Percentiles rank a stretch among this genome's conserved stretches.
These are phyloP conservation scores for Leptosphaerulina australis DNA, from an alignment of 2,329 filamentous ascomycete species.

Conservation along the genomic window DNA sequence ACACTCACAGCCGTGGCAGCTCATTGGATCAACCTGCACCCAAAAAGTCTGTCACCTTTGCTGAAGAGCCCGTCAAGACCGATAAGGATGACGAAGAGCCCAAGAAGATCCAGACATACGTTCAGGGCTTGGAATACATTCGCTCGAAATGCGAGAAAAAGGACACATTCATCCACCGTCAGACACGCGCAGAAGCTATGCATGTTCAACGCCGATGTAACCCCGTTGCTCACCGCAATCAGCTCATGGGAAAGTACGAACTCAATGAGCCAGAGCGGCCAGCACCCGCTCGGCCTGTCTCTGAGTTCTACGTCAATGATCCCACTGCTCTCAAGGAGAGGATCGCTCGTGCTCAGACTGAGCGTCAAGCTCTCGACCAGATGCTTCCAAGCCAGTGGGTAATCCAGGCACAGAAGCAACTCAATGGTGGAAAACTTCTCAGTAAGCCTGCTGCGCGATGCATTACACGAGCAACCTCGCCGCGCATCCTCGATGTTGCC, in stretches of 20 bases:
- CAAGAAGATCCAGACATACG: slow-evolving; percentile 75
- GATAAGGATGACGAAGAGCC: slow-evolving; percentile 34
- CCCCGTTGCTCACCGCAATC: slow-evolving; percentile 73
- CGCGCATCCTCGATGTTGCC: slow-evolving; percentile 82
- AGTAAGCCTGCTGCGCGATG: slow-evolving; percentile 55
- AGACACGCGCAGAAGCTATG: slow-evolving; percentile 84
- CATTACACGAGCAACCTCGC: slow-evolving; percentile 64
- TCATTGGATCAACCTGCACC: slow-evolving; percentile 49
- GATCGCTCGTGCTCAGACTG: slow-evolving; percentile 67
- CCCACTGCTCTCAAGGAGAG: slow-evolving; percentile 69
- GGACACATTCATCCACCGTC: slow-evolving; percentile 85
- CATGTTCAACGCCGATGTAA: slow-evolving; percentile 82
- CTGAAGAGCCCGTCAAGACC: slow-evolving; percentile 46
- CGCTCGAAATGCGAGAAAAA: slow-evolving; percentile 67
- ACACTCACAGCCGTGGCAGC: slow-evolving; percentile 43
- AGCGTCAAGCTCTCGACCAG: slow-evolving; percentile 79
- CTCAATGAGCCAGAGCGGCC: slow-evolving; percentile 61
- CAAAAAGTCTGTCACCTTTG: slow-evolving; percentile 81
- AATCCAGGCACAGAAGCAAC: slow-evolving; percentile 64
- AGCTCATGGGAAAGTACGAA: slow-evolving; percentile 84
- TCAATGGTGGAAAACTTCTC: slow-evolving; percentile 66
- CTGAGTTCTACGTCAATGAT: slow-evolving; percentile 53
- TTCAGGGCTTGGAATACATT: slow-evolving; percentile 82
- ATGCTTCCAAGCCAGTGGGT: slow-evolving; percentile 66
- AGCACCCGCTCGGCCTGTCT: slow-evolving; percentile 52